Evolutionary conservation across 2,329 filamentous ascomycete genomes (phyloP).

Genomic region (Colletotrichum costaricense): DNA sequence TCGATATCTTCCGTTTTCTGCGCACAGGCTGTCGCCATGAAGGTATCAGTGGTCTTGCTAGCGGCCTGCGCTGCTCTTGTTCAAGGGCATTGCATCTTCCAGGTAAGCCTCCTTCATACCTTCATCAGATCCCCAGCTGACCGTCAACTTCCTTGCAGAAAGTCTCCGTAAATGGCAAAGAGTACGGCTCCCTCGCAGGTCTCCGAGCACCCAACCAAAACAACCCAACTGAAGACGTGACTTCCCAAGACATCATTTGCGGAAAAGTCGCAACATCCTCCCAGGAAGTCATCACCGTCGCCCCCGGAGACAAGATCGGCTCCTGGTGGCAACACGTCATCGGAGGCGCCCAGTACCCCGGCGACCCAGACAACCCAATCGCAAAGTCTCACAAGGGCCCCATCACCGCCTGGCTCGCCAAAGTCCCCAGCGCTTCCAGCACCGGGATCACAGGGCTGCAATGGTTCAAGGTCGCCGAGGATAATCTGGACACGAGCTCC

Average conservation of each 20-base stretch:
- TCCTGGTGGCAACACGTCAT: slow-evolving; percentile 65
- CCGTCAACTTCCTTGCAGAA: not conserved
- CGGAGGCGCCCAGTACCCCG: slow-evolving; percentile 61
- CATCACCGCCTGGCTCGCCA: slow-evolving; percentile 63
- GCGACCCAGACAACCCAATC: slow-evolving; percentile 65
- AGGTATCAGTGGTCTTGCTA: not conserved
- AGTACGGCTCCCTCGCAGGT: slow-evolving; percentile 31
- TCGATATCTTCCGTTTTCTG: not conserved
- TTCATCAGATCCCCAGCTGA: not conserved
- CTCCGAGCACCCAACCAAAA: slow-evolving; percentile 49
- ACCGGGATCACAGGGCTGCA: slow-evolving; percentile 50
- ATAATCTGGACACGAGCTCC: slow-evolving; percentile 55
- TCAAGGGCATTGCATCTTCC: slow-evolving; percentile 30
- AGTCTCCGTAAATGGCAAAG: slow-evolving; percentile 32
- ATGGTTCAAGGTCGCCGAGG: slow-evolving; percentile 54
- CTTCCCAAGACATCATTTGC: slow-evolving; percentile 60
- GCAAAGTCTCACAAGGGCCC: slow-evolving; percentile 66
- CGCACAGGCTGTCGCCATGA: not conserved
- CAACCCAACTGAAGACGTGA: slow-evolving; percentile 63
- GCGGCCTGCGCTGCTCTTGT: slow-evolving; percentile 4
- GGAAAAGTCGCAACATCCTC: slow-evolving; percentile 56
- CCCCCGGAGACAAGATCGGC: slow-evolving; percentile 62
- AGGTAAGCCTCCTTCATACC: not conserved
- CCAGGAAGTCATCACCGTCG: slow-evolving; percentile 57
- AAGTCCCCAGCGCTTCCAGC: slow-evolving; percentile 62